Percentiles rank a stretch among this genome's conserved stretches.
Evolutionary conservation across 2,329 filamentous ascomycete genomes (phyloP).

Genomic region (Trichocomaceae sp.): DNA sequence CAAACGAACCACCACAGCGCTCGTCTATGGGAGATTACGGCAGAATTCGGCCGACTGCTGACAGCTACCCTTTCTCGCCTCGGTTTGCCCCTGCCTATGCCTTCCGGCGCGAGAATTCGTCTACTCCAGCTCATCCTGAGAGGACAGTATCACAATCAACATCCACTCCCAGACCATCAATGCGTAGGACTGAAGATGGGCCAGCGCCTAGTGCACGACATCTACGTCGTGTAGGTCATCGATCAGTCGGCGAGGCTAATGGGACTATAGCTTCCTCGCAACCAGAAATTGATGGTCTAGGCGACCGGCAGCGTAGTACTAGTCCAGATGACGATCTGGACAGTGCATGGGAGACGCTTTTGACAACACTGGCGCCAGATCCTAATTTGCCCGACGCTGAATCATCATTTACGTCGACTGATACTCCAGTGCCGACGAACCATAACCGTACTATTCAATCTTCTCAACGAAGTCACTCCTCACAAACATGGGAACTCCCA

Average conservation of each 20-base stretch:
- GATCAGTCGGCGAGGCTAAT: constrained; percentile 22
- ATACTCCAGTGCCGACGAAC: constrained; percentile 25
- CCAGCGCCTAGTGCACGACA: constrained; percentile 15
- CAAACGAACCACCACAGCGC: constrained; percentile 21
- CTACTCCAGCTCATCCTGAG: constrained; percentile 18
- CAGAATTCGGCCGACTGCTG: constrained; percentile 15
- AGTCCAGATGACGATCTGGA: constrained; percentile 54
- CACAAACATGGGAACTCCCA: constrained; percentile 35
- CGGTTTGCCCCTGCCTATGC: constrained; percentile 40
- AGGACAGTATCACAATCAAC: constrained; percentile 15
- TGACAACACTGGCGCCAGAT: constrained; percentile 74
- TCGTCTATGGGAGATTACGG: constrained; percentile 18
- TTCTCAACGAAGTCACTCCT: constrained; percentile 37
- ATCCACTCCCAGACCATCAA: constrained; percentile 16
- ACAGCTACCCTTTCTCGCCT: constrained; percentile 31
- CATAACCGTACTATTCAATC: constrained; percentile 20
- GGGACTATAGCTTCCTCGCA: constrained; percentile 18
- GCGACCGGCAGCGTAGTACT: constrained; percentile 77
- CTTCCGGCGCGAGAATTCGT: constrained; percentile 22
- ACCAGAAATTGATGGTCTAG: constrained; percentile 60
- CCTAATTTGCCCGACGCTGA: constrained; percentile 70
- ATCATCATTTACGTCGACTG: constrained; percentile 71
- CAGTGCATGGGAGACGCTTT: constrained; percentile 69
- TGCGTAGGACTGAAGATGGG: constrained; percentile 16
- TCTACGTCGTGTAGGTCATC: constrained; percentile 32